Conservation (phyloP, 345 rosid genomes). For the Populus ilicifolia region DNA sequence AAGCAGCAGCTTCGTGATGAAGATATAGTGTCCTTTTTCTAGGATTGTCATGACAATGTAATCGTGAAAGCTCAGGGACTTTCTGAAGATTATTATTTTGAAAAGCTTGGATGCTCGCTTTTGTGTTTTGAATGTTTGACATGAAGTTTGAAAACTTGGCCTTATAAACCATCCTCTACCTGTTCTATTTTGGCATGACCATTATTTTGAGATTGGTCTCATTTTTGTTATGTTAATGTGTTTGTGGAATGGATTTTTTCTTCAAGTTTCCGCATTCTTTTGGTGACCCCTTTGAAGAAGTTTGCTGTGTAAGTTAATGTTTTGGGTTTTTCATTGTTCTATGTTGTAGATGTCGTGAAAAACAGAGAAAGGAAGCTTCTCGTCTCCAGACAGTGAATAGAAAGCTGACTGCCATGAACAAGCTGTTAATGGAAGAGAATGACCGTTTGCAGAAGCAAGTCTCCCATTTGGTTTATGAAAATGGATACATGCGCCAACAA, state of each 20-base stretch:
- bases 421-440: slow-evolving; percentile 97
- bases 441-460: slow-evolving; percentile 98
- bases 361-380: slow-evolving; percentile 93
- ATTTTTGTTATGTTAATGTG: background rate
- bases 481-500: slow-evolving; percentile 83
- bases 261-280: background rate
- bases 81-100: background rate
- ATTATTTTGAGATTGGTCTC: background rate
- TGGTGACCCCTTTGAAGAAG: background rate
- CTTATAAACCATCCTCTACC: background rate
- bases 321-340: background rate
- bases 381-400: slow-evolving; percentile 87
- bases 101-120: background rate
- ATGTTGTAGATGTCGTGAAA: slow-evolving; percentile 70
- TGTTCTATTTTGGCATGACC: background rate
- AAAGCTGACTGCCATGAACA: slow-evolving; percentile 89
- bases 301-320: background rate
- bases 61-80: background rate
- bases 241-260: background rate
- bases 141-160: background rate
- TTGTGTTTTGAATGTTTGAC: background rate
- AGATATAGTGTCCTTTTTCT: background rate
- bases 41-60: background rate
- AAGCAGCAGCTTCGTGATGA: too few species aligned
- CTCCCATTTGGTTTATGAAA: slow-evolving; percentile 87